Evolutionary conservation across 1,284 basidiomycete genomes (phyloP), one percentile per base, ranked within the genome.

Genomic region (Cutaneotrichosporon sp.): DNA sequence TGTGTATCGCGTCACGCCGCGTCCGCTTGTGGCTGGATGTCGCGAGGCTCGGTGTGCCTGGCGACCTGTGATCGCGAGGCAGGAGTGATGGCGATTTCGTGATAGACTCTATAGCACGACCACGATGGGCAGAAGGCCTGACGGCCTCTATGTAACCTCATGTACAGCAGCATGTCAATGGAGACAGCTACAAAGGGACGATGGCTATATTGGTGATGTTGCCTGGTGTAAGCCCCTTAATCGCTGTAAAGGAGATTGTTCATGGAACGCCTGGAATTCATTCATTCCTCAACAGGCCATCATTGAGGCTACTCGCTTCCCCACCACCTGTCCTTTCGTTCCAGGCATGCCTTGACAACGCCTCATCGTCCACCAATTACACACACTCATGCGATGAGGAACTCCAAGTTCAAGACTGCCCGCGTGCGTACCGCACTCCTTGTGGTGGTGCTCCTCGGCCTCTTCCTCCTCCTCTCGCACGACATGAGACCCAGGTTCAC

Each of bases 81-180:
- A 18, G 16, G 42, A 46, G 34, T 36, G 34, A n/a, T 7, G 18
- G 18, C 42, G 42, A n/a, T 46, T 18, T 46, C 18, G 42, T 46
- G 42, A 46, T 46, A 46, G 42, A 46, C 18, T 46, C 16, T 46
- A n/a, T 46, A 46, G 42, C 42, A 46, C 42, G 18, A 46, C 18
- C 42, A n/a, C 42, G 42, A 46, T 46, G 42, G 18, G 42, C 42
- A 46, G 42, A 46, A 46, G 42, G 42, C 42, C 42, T n/a, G 42
- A 7, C 42, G 42, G 42, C 18, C 42, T 46, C 42, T 18, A 52
- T 52, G 51, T 52, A 52, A 52, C 51, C 51, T 57, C 56, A 40
- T 57, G 34, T 60, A 36, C 32, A 34, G 31, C 42, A 46, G 18
- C 42, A 46, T 46, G 42, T 46, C 34, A 36, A 36, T 36, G 34